Conservation (phyloP, 192 early-diverging fungal species). For the Chytriomyces sp. region DNA sequence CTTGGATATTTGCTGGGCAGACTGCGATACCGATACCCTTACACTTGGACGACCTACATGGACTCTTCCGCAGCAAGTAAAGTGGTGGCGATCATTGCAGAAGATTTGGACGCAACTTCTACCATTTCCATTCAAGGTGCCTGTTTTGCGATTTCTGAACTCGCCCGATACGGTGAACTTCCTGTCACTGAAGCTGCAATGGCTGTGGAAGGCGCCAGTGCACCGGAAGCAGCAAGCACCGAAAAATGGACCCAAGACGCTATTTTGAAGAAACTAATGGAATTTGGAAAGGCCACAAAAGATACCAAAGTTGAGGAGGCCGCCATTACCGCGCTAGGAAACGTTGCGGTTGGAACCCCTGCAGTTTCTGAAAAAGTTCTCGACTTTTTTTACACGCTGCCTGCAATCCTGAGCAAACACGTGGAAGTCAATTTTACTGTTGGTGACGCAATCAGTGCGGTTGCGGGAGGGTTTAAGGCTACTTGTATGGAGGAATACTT, state of each 20-base stretch:
- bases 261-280: constrained; percentile 55
- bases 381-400: constrained; percentile 61
- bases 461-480: constrained; percentile 71
- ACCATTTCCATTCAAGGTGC: constrained; percentile 62
- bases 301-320: constrained; percentile 81
- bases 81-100: constrained; percentile 47
- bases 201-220: constrained; percentile 26
- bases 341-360: constrained; percentile 61
- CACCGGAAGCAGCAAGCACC: neutral
- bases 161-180: constrained; percentile 65
- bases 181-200: constrained; percentile 36
- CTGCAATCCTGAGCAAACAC: constrained; percentile 70
- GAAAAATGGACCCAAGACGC: constrained; percentile 29
- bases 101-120: constrained; percentile 60
- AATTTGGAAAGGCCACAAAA: constrained; percentile 63
- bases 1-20: constrained; percentile 75
- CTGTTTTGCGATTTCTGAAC: constrained; percentile 73
- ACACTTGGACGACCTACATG: constrained; percentile 44
- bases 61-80: constrained; percentile 18
- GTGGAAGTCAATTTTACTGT: constrained; percentile 84
- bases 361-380: constrained; percentile 39
- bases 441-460: constrained; percentile 77
- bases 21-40: constrained; percentile 61
- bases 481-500: constrained; percentile 69
- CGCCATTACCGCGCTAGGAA: constrained; percentile 69